Percentiles rank a stretch among this genome's conserved stretches.
Conservation (phyloP, 108 stramenopile species). For the Nitzschia inconspicua region DNA sequence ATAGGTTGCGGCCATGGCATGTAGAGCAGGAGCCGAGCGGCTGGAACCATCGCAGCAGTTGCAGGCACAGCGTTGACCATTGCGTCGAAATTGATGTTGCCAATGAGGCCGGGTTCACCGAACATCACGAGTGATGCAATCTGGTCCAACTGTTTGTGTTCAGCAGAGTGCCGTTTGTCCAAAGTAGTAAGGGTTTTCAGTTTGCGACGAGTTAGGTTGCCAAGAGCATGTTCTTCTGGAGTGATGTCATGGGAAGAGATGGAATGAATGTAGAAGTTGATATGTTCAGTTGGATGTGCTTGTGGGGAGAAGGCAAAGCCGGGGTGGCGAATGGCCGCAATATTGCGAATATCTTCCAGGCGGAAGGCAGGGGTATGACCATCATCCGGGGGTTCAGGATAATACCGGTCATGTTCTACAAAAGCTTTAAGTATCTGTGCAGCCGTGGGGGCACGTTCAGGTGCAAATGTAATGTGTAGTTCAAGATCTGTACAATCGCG, state of each 20-base stretch:
- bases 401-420: background rate
- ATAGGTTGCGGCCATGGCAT: slow-evolving; percentile 17
- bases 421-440: background rate
- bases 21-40: slow-evolving; percentile 21
- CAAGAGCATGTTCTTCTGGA: slow-evolving; percentile 20
- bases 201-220: slow-evolving; percentile 23
- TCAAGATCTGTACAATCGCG: background rate
- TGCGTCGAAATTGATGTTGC: slow-evolving; percentile 6
- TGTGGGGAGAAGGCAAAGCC: background rate
- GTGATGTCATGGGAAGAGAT: slow-evolving; percentile 10
- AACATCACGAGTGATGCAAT: slow-evolving; percentile 3
- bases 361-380: too few species aligned
- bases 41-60: slow-evolving; percentile 26
- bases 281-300: background rate
- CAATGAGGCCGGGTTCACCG: slow-evolving; percentile 22
- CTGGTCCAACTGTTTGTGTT: slow-evolving; percentile 30
- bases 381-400: too few species aligned
- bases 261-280: slow-evolving; percentile 1
- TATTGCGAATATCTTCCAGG: background rate
- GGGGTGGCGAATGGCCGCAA: too few species aligned
- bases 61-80: slow-evolving; percentile 9
- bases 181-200: slow-evolving; percentile 13
- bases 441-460: background rate
- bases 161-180: slow-evolving; percentile 18
- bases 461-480: slow-evolving; percentile 3